Base-by-base conservation (phyloP, 176 grass and related monocot genomes). In the Themeda triandra region DNA sequence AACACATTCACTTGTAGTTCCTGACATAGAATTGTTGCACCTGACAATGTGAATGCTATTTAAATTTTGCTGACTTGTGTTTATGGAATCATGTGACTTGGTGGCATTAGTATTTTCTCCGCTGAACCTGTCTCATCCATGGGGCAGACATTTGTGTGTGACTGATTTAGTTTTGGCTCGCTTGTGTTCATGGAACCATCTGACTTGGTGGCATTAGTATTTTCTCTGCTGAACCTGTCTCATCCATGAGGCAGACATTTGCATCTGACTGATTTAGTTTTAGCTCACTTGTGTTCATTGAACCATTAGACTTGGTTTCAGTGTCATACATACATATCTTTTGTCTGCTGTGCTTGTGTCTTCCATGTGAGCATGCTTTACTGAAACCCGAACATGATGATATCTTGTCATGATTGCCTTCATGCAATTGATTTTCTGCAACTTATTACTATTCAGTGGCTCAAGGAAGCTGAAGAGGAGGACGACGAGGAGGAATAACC, bases 391-490 rank as follows among this genome's bases (percentile, higher is more conserved):
- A 53, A 82, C 21, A 69, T 48, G 24, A 32, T 28, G 6, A 73
- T 27, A 58, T 46, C 65, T 41, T 76, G 14, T 2, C 75, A 19
- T 42, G 35, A 32, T 40, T 6, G 73, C 10, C 41, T 81, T 71
- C 5, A 24, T 67, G 24, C 39, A 54, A 48, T 14, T 42, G 56
- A 45, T 56, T n/a, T 29, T 65, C 10, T 62, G 1, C 8, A 25
- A 69, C 75, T 46, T 54, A 27, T 63, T 79, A 66, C 54, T 36
- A 40, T 17, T 48, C 81, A 94, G 91, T 97, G 89, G 94, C 94
- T 97, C 7, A 93, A 90, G 74, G 82, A 92, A 81, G 91, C 94
- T 65, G 77, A 92, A 63, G 94, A 93, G 85, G 93, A 96, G 63
- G 91, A 91, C 0, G 91, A 93, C 0, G 89, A 90, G 15, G 91